Evolutionary conservation across 805 yeast species (phyloP).

Genomic region (Cyberlindnera japonica): DNA sequence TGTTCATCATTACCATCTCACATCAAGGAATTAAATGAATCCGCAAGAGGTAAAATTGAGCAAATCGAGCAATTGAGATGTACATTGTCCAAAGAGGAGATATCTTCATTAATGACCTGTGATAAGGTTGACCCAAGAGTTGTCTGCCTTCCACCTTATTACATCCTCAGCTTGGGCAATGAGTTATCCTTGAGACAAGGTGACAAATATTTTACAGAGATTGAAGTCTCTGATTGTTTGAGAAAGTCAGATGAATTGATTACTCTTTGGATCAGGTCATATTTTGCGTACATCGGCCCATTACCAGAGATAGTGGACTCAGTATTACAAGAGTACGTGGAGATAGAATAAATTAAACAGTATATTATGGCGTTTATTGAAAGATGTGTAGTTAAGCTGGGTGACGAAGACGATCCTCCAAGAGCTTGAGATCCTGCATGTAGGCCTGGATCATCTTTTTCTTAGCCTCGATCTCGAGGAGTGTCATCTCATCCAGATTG

Average conservation of each 20-base stretch:
- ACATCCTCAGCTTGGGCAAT: neutral
- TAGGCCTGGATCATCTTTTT: constrained; percentile 19
- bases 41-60: neutral
- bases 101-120: neutral
- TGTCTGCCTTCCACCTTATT: constrained; percentile 1
- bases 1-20: constrained; percentile 1
- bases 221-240: neutral
- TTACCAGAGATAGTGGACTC: constrained; percentile 5
- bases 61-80: constrained; percentile 5
- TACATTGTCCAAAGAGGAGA: constrained; percentile 3
- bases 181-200: constrained; percentile 1
- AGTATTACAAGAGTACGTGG: constrained; percentile 2
- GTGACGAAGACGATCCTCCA: constrained; percentile 18
- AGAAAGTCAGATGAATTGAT: constrained; percentile 8
- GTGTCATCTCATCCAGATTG: constrained; percentile 4
- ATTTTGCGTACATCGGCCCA: constrained; percentile 2
- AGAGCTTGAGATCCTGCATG: constrained; percentile 16
- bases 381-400: too few species aligned
- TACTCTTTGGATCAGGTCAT: constrained; percentile 12
- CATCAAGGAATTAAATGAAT: constrained; percentile 1
- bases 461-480: constrained; percentile 20
- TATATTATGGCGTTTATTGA: too few species aligned
- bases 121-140: neutral
- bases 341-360: neutral
- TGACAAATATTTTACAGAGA: neutral